phyloP scores from a whole-genome alignment of 2,329 filamentous ascomycete genomes.

The Hawksworthiomyces lignivorus region DNA sequence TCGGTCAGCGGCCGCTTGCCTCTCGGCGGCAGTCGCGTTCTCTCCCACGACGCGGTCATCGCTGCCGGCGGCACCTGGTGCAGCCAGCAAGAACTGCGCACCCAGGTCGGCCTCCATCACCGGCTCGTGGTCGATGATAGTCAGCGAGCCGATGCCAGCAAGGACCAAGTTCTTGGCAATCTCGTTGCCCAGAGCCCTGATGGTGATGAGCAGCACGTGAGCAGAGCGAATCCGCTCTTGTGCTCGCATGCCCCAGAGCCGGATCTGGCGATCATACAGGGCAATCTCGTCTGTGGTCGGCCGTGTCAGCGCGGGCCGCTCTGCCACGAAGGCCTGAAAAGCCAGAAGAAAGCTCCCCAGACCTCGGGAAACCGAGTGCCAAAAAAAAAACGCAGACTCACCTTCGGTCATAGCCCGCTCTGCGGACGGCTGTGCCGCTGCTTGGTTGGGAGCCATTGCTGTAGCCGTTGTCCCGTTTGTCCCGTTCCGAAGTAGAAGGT shows the following conservation, averaged over 20 bases:
- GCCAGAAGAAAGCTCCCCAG: not conserved
- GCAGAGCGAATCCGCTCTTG: conserved; percentile 88
- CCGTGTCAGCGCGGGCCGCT: no score
- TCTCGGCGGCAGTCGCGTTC: conserved; percentile 65
- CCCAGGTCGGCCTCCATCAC: conserved; percentile 76
- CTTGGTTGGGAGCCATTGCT: no score
- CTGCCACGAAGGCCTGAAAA: no score
- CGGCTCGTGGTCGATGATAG: conserved; percentile 69
- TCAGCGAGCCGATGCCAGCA: conserved; percentile 84
- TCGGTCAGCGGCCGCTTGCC: conserved; percentile 77
- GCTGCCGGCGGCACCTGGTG: not conserved
- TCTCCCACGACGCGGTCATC: conserved; percentile 42
- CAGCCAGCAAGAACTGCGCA: conserved; percentile 71
- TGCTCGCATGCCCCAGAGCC: conserved; percentile 92
- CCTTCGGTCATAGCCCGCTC: conserved; percentile 9
- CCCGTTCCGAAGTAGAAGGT: no score
- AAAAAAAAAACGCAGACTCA: not conserved
- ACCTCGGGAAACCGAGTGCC: not conserved
- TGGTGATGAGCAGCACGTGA: conserved; percentile 80
- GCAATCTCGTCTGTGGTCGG: conserved; percentile 76
- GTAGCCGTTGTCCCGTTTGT: no score
- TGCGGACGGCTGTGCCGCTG: not conserved
- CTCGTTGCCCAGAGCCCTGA: conserved; percentile 85
- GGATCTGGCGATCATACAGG: conserved; percentile 93
- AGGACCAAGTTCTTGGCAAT: conserved; percentile 96